Evolutionary conservation across 1,284 basidiomycete genomes (phyloP).

Genomic region (Ceratobasidium papillatum): DNA sequence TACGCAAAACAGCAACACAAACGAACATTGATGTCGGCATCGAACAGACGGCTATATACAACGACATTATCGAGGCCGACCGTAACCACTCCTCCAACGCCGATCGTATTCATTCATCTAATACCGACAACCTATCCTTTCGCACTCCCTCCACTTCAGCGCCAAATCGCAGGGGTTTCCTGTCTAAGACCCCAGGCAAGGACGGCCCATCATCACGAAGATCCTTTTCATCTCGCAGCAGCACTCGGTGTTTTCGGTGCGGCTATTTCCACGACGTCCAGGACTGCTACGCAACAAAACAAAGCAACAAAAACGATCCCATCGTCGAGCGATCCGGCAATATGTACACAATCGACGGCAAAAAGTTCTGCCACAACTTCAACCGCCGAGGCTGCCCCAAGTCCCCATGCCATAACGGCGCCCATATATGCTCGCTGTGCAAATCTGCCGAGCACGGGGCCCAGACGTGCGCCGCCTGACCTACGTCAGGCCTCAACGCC

Average conservation of each 20-base stretch:
- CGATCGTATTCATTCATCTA: background rate
- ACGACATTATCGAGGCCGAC: background rate
- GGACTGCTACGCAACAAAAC: background rate
- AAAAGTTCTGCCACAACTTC: conserved; percentile 7
- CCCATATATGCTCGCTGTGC: conserved; percentile 31
- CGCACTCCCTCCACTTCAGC: background rate
- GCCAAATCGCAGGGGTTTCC: background rate
- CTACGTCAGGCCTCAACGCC: background rate
- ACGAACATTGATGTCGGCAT: background rate
- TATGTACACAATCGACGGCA: background rate
- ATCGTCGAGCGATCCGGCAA: background rate
- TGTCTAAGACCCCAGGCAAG: background rate
- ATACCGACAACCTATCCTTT: background rate
- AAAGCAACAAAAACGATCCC: background rate
- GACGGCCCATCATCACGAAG: too few species aligned
- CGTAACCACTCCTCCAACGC: background rate
- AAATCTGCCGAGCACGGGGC: conserved; percentile 4
- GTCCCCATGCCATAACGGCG: background rate
- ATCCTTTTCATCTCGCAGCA: too few species aligned
- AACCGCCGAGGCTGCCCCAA: conserved; percentile 22
- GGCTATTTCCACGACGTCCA: background rate
- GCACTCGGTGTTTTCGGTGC: background rate
- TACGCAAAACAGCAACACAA: background rate
- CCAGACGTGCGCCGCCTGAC: conserved; percentile 23
- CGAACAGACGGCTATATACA: background rate